Evolutionary conservation across 2,329 filamentous ascomycete genomes (phyloP), one percentile per base, ranked within the genome.

Genomic region (Aspergillus pseudoviridinutans): DNA sequence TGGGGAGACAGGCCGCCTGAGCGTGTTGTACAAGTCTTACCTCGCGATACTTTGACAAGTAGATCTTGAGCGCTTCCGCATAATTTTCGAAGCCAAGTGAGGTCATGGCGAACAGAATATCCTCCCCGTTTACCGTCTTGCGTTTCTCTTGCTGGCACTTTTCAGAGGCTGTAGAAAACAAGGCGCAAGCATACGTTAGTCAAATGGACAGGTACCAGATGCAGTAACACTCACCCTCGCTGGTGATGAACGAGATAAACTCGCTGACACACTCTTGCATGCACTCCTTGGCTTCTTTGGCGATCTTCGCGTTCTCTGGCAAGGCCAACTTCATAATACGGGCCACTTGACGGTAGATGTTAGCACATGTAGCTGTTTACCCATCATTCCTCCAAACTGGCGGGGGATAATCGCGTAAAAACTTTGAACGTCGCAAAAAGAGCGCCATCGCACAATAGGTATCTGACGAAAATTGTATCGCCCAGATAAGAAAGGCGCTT

Each of bases 231-330:
- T 72, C 76, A 96, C 94, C 94, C 84, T 99, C 94, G 76, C 93
- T 97, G 38, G 94, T 99, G 73, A 99, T 97, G 82, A 99, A 99
- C 6, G 91, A 96, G 80, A 99, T 99, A 77, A 99, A 99, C 79
- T 99, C 94, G 86, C 92, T 97, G 58, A 99, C 94, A 73, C 94
- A 99, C 77, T 99, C 94, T 77, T 99, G 94, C 94, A 99, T 97
- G 79, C 94, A 99, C 75, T 99, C 94, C 77, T 99, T 99, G 56
- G 94, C 94, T 74, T 99, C 94, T 74, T 99, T 99, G 59, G 92
- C 92, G 61, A 99, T 99, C 79, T 99, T 99, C 66, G 94, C 94
- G 72, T 99, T 99, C 65, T 99, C 94, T 53, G 94, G 94, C 51
- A 99, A 83, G 6, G 94, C 94, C 68, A 92, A 89, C 78, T 99